Evolutionary conservation across 78 protist species (phyloP), one percentile per base, ranked within the genome.

Genomic region (Ministeria vibrans): DNA sequence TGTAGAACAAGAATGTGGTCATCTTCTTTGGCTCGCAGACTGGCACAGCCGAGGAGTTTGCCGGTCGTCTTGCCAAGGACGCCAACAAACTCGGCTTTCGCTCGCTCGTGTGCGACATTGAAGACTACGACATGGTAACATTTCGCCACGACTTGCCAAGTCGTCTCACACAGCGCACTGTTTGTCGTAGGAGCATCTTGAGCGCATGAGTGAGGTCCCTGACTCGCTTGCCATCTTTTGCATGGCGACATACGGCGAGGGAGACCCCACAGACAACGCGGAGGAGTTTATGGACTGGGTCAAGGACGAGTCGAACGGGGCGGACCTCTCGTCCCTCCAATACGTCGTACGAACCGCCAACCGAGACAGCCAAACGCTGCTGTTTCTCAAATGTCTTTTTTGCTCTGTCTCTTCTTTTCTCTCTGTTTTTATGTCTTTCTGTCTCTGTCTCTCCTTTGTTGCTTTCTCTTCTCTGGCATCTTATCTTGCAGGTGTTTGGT

Each of bases 211-310:
- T 2, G 71, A 63, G 41, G 34, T 63, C 41, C 71, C 71, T 42
- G 68, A 84, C 28, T 43, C 66, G 0, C 36, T 75, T 4, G 80
- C 59, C 30, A 34, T 91, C 86, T 83, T 93, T 44, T 51, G 88
- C 36, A 72, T 88, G 51, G 84, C 97, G 0, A 93, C 97, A 6
- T 91, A 90, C 73, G 97, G 97, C 36, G 97, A 93, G 66, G 91
- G 97, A 43, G 97, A 93, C 53, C 97, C 97, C 30, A 84, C 97
- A 3, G 97, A 93, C 78, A 90, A 85, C 69, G 92, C 97, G n/a
- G 73, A 71, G 30, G 87, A 76, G 32, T 90, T 90, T 66, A 42
- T 80, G 75, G 38, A 80, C 27, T 77, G 78, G 80, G 36, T 85
- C 34, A 66, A 62, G 25, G 85, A 80, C 18, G 87, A 79, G 25